Percentiles rank a stretch among this genome's conserved stretches.
Conservation (phyloP, 192 early-diverging fungal genomes). For the Blastocladiella britannica region DNA sequence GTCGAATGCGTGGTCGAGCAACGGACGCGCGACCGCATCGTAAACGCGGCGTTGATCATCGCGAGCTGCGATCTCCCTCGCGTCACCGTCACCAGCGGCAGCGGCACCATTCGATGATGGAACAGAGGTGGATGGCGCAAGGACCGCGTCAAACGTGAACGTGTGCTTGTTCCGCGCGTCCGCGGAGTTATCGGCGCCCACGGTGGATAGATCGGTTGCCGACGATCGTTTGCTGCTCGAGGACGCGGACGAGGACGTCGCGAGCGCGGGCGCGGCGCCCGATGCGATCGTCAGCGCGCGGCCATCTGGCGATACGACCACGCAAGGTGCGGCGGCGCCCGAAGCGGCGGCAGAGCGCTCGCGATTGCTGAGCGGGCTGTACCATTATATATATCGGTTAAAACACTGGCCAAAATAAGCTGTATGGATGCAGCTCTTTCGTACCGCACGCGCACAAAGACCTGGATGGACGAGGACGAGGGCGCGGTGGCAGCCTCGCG, state of each 20-base stretch:
- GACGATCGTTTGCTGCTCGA: no score
- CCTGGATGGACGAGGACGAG: background rate
- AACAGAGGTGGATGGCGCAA: background rate
- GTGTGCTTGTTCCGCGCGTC: background rate
- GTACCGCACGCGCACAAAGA: constrained; percentile 1
- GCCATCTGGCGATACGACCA: background rate
- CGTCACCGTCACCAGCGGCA: background rate
- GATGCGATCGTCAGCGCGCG: background rate
- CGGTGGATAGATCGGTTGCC: no score
- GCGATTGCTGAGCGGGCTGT: background rate
- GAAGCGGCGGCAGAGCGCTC: background rate
- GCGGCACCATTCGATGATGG: background rate
- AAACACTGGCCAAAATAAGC: no score
- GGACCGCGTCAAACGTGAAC: background rate
- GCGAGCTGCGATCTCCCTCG: background rate
- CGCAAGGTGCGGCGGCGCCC: background rate
- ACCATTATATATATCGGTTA: background rate
- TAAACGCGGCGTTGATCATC: background rate
- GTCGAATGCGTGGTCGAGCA: constrained; percentile 65
- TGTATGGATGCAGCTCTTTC: background rate
- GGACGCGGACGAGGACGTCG: no score
- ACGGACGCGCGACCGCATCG: background rate
- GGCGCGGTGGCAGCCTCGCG: no score
- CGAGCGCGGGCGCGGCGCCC: no score
- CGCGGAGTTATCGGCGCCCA: background rate